These are phyloP conservation scores for Umbelopsis sp. DNA, from an alignment of 192 early-diverging fungal species.

Conservation along the genomic window DNA sequence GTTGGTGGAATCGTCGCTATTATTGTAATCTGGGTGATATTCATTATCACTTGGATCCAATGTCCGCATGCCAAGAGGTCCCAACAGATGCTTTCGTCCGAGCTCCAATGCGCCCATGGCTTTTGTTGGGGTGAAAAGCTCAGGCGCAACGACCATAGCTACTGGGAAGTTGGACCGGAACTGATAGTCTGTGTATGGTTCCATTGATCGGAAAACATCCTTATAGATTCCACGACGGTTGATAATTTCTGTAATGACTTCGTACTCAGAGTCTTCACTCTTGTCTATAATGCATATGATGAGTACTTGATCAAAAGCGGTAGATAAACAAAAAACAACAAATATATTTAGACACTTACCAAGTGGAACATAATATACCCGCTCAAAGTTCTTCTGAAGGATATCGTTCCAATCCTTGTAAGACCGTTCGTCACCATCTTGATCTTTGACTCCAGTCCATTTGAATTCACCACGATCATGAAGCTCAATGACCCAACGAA, in stretches of 20 bases:
- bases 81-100: conserved; percentile 68
- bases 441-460: conserved; percentile 47
- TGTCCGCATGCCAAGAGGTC: conserved; percentile 93
- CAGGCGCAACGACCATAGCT: conserved; percentile 94
- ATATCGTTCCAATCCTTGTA: conserved; percentile 81
- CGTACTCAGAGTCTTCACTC: conserved; percentile 61
- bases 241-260: conserved; percentile 63
- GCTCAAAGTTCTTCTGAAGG: conserved; percentile 83
- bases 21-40: conserved; percentile 95
- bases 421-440: conserved; percentile 50
- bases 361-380: conserved; percentile 86
- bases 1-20: conserved; percentile 86
- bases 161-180: conserved; percentile 89
- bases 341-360: conserved; percentile 38
- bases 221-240: conserved; percentile 95
- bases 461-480: conserved; percentile 42
- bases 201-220: conserved; percentile 75
- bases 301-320: no score
- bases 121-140: conserved; percentile 82
- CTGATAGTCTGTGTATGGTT: conserved; percentile 87
- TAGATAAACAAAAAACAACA: no score
- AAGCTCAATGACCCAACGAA: conserved; percentile 80
- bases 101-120: conserved; percentile 70
- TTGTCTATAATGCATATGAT: conserved; percentile 42
- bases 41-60: conserved; percentile 91